phyloP scores from a whole-genome alignment of 2,329 filamentous ascomycete species.

The Aspergillaceae sp. region DNA sequence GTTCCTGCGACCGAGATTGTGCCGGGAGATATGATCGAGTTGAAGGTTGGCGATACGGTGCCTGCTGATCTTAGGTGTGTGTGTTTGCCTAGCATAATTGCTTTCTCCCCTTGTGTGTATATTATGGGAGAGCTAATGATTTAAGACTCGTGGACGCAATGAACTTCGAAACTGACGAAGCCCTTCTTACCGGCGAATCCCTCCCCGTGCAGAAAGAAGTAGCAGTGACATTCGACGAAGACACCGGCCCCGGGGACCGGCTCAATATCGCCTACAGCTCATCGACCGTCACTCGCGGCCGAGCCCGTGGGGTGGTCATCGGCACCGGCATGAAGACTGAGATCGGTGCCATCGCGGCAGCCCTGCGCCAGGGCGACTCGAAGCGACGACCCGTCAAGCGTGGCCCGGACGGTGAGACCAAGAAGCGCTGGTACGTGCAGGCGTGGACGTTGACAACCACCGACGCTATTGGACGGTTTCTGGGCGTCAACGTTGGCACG shows the following conservation, averaged over 20 bases:
- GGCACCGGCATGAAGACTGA: slow-evolving; percentile 56
- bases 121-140: slow-evolving; percentile 22
- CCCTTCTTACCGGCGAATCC: slow-evolving; percentile 55
- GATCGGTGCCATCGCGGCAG: slow-evolving; percentile 56
- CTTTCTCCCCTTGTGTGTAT: not conserved
- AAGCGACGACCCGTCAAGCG: slow-evolving; percentile 45
- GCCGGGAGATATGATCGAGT: slow-evolving; percentile 50
- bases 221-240: slow-evolving; percentile 36
- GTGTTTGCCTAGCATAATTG: no score
- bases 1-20: slow-evolving; percentile 53
- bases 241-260: slow-evolving; percentile 52
- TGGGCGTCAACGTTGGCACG: slow-evolving; percentile 61
- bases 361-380: slow-evolving; percentile 53
- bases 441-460: slow-evolving; percentile 46
- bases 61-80: slow-evolving; percentile 52
- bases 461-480: slow-evolving; percentile 54
- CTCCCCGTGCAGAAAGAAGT: slow-evolving; percentile 50
- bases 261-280: slow-evolving; percentile 56
- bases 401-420: slow-evolving; percentile 40
- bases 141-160: slow-evolving; percentile 47
- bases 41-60: slow-evolving; percentile 53
- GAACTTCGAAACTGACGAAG: slow-evolving; percentile 68
- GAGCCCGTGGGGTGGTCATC: slow-evolving; percentile 51
- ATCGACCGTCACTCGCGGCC: slow-evolving; percentile 53
- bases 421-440: slow-evolving; percentile 47